These are phyloP conservation scores for Phytophthora multivora DNA, from an alignment of 352 stramenopile species.

Conservation along the genomic window DNA sequence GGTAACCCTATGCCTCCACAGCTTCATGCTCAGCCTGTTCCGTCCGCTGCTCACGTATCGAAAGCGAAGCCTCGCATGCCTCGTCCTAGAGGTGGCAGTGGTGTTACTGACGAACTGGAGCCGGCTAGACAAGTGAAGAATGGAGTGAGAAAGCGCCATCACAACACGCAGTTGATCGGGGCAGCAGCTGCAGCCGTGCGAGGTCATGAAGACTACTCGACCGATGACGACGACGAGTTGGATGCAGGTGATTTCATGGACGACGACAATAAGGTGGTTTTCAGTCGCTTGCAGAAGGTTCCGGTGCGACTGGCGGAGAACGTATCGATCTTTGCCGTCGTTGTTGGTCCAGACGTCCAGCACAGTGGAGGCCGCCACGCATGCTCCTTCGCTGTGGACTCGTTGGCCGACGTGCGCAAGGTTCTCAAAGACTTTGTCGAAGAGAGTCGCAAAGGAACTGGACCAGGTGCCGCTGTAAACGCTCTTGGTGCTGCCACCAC, in stretches of 20 bases:
- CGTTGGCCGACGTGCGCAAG: slow-evolving; percentile 66
- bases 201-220: slow-evolving; percentile 39
- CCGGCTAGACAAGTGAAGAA: slow-evolving; percentile 16
- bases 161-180: slow-evolving; percentile 22
- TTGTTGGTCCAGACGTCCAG: slow-evolving; percentile 69
- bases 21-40: slow-evolving; percentile 32
- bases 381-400: slow-evolving; percentile 69
- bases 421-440: slow-evolving; percentile 80
- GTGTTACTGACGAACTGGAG: slow-evolving; percentile 28
- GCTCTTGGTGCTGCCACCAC: background rate
- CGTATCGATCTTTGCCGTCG: slow-evolving; percentile 72
- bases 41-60: slow-evolving; percentile 39
- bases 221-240: slow-evolving; percentile 58
- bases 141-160: slow-evolving; percentile 15
- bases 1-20: slow-evolving; percentile 11
- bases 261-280: slow-evolving; percentile 80
- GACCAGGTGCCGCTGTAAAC: background rate
- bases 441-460: slow-evolving; percentile 41
- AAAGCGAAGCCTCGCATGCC: slow-evolving; percentile 44
- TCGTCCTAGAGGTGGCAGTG: slow-evolving; percentile 23
- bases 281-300: slow-evolving; percentile 78
- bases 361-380: slow-evolving; percentile 62
- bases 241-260: slow-evolving; percentile 47
- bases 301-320: slow-evolving; percentile 68
- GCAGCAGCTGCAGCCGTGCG: slow-evolving; percentile 29